Base-by-base conservation (phyloP, 805 yeast genomes). In the Candida jianshihensis region DNA sequence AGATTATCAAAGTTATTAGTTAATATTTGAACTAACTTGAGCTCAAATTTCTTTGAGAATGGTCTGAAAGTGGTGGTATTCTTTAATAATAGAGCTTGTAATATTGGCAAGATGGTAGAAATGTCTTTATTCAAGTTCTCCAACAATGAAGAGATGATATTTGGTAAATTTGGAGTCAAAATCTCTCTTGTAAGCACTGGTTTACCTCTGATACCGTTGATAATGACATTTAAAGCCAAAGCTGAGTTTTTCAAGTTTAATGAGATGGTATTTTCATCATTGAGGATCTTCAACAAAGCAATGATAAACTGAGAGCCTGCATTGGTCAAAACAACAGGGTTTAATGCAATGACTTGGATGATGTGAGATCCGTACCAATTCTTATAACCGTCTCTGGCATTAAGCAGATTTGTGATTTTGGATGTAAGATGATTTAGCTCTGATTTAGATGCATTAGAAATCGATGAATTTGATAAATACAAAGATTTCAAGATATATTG, bases 41-140 rank as follows among this genome's bases (percentile, higher is more conserved):
- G 56, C 47, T 78, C 76, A 44, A 73, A 75, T 47, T 77, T 80
- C 39, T 75, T 71, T 5, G 81, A 81, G 60, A 69, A 80, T 12
- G 95, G 95, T 56, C 89, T 73, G 53, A 85, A 84, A 2, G 94
- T 81, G 2, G 92, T 83, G 2, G 94, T 71, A 50, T 86, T 82
- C 38, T 71, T 62, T 28, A 59, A 54, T 24, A 81, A 61, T 19
- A 80, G 51, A 22, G 56, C 61, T 41, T 61, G 60, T 38, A 74
- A 50, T 13, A 69, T 53, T 12, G 66, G 64, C 21, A 73, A 50
- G 19, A 64, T 53, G 19, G 53, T 47, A 40, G 16, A 51, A 31
- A 48, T 36, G 34, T 58, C 56, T 15, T 65, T 63, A 15, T 60
- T 59, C 8, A 66, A 62, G 20, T 66, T 51, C 3, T 68, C 75